Conservation (phyloP, 2,329 filamentous ascomycete species). For the Venturia oleaginea region DNA sequence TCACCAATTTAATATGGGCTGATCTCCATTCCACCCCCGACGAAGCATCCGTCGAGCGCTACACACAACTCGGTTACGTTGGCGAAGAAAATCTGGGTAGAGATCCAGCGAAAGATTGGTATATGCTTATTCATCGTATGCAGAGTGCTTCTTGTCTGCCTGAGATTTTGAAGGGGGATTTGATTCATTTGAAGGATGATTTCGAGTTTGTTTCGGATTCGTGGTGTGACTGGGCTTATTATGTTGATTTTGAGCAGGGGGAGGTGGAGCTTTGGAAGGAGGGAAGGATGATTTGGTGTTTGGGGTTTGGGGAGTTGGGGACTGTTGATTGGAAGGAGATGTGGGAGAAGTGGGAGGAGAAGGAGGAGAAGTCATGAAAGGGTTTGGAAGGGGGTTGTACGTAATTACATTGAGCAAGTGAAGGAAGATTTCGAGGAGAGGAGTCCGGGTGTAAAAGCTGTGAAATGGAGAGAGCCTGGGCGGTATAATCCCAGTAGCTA, state of each 20-base stretch:
- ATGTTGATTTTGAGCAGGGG: neutral
- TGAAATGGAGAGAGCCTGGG: neutral
- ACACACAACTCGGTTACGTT: neutral
- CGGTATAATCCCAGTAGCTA: no score
- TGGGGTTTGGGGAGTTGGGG: neutral
- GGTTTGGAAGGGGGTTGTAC: no score
- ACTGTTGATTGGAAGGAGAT: neutral
- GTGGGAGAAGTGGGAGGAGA: neutral
- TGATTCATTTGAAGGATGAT: neutral
- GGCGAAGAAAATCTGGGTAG: no score
- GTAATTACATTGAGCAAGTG: no score
- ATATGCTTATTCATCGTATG: neutral
- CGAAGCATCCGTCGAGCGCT: neutral
- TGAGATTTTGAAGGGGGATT: neutral
- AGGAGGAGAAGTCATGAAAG: no score
- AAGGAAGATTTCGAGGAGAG: neutral
- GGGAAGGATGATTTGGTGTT: neutral
- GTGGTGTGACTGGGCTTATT: constrained; percentile 1
- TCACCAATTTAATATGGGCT: neutral
- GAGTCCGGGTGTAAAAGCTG: neutral
- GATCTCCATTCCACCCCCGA: neutral
- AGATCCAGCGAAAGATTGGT: no score
- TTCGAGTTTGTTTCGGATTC: neutral
- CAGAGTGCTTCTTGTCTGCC: neutral
- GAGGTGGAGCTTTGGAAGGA: neutral